Evolutionary conservation across 78 protist genomes (phyloP).

Genomic region (Salpingoeca rosetta): DNA sequence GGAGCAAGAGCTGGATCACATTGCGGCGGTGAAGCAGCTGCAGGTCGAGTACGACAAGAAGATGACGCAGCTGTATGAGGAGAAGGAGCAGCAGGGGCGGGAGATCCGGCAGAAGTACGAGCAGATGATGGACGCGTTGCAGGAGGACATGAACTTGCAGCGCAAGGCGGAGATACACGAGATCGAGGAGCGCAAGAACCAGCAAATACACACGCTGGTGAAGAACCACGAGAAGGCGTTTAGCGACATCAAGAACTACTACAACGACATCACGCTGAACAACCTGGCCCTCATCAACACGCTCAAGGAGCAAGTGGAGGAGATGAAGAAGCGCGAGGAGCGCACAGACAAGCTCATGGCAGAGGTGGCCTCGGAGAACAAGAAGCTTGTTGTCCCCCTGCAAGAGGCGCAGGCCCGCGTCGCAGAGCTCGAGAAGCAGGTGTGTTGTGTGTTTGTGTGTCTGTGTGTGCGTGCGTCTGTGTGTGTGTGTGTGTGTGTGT

Average conservation of each 20-base stretch:
- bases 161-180: slow-evolving; percentile 53
- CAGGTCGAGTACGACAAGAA: slow-evolving; percentile 34
- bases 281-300: slow-evolving; percentile 64
- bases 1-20: slow-evolving; percentile 51
- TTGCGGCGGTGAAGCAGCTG: neutral
- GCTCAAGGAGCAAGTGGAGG: slow-evolving; percentile 55
- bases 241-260: slow-evolving; percentile 60
- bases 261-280: slow-evolving; percentile 70
- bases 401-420: neutral
- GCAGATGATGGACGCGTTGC: slow-evolving; percentile 33
- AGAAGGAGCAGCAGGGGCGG: slow-evolving; percentile 36
- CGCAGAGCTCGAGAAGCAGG: neutral
- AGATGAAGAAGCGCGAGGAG: slow-evolving; percentile 47
- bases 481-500: too few relatives aligned
- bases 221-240: slow-evolving; percentile 58
- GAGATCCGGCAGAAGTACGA: slow-evolving; percentile 52
- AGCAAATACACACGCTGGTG: slow-evolving; percentile 57
- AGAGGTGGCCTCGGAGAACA: slow-evolving; percentile 56
- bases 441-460: too few relatives aligned
- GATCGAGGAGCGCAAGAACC: slow-evolving; percentile 68
- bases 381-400: slow-evolving; percentile 65
- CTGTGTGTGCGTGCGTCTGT: too few relatives aligned
- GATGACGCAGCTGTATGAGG: slow-evolving; percentile 34
- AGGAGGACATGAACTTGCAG: slow-evolving; percentile 48
- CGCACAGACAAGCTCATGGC: slow-evolving; percentile 57